A percentile compares a stretch with the other conserved stretches of the same genome.
Conservation (phyloP, 352 stramenopile genomes). For the Aphanomyces euteiches region DNA sequence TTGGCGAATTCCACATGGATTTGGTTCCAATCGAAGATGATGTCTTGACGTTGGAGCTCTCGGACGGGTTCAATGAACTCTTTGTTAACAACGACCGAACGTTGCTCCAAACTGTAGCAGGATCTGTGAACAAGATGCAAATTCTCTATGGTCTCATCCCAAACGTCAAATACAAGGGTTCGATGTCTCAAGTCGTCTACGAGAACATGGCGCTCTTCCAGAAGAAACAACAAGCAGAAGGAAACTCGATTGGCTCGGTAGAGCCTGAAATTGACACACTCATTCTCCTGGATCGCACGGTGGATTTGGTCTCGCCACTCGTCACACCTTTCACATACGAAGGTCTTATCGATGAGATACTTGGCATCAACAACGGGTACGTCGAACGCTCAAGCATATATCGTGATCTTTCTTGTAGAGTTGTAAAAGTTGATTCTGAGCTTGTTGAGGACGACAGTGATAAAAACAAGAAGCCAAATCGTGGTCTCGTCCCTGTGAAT, state of each 20-base stretch:
- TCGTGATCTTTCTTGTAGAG: constrained; percentile 28
- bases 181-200: constrained; percentile 88
- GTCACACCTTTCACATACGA: constrained; percentile 96
- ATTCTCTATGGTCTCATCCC: constrained; percentile 90
- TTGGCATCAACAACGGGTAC: constrained; percentile 90
- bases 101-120: constrained; percentile 79
- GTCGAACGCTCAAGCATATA: neutral
- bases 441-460: constrained; percentile 66
- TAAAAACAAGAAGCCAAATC: constrained; percentile 34
- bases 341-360: constrained; percentile 93
- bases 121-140: constrained; percentile 91
- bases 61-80: constrained; percentile 79
- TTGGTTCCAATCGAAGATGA: constrained; percentile 95
- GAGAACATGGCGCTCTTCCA: constrained; percentile 90
- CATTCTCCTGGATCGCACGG: constrained; percentile 92
- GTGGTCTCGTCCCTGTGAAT: constrained; percentile 77
- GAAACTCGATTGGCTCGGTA: constrained; percentile 67
- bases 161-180: constrained; percentile 92
- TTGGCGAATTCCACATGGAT: constrained; percentile 91
- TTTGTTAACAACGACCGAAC: constrained; percentile 88
- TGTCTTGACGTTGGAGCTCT: constrained; percentile 91
- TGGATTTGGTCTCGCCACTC: constrained; percentile 95
- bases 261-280: constrained; percentile 91
- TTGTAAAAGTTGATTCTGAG: constrained; percentile 72
- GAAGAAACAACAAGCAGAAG: constrained; percentile 85